Evolutionary conservation across 345 rosid genomes (phyloP).

Genomic region (Pseudoturritis turrita): DNA sequence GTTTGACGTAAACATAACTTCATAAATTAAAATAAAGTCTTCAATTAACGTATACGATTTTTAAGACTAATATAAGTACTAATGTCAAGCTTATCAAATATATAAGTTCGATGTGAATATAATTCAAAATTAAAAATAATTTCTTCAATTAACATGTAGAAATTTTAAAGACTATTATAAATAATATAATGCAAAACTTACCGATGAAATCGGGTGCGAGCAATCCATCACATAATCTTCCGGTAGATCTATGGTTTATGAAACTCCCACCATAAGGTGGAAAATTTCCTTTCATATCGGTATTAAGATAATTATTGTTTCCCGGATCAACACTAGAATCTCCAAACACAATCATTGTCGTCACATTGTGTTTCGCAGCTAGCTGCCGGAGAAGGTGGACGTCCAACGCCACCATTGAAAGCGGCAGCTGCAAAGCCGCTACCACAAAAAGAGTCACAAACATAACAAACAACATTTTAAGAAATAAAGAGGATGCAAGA

Average conservation of each 20-base stretch:
- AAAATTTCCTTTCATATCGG: slow-evolving; percentile 52
- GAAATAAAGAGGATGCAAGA: background rate
- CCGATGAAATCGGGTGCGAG: slow-evolving; percentile 75
- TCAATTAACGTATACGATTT: background rate
- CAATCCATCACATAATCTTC: slow-evolving; percentile 63
- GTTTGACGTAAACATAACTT: background rate
- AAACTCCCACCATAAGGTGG: slow-evolving; percentile 71
- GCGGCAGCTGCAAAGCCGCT: background rate
- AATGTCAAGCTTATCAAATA: slow-evolving; percentile 25
- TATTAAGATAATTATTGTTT: slow-evolving; percentile 53
- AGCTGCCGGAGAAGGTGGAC: slow-evolving; percentile 28
- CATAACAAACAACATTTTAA: background rate
- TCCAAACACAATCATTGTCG: slow-evolving; percentile 68
- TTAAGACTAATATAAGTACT: background rate
- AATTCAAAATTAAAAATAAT: background rate
- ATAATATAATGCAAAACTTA: slow-evolving; percentile 6
- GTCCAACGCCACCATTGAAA: slow-evolving; percentile 26
- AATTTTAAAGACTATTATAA: background rate
- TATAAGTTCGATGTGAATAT: background rate
- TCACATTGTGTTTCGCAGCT: slow-evolving; percentile 51
- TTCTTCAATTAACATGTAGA: no score
- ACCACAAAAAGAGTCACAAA: slow-evolving; percentile 16
- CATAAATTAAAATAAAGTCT: background rate
- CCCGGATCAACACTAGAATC: slow-evolving; percentile 91
- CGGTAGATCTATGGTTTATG: slow-evolving; percentile 52